Evolutionary conservation across 352 stramenopile species (phyloP).

Genomic region (Globisporangium radiosum): DNA sequence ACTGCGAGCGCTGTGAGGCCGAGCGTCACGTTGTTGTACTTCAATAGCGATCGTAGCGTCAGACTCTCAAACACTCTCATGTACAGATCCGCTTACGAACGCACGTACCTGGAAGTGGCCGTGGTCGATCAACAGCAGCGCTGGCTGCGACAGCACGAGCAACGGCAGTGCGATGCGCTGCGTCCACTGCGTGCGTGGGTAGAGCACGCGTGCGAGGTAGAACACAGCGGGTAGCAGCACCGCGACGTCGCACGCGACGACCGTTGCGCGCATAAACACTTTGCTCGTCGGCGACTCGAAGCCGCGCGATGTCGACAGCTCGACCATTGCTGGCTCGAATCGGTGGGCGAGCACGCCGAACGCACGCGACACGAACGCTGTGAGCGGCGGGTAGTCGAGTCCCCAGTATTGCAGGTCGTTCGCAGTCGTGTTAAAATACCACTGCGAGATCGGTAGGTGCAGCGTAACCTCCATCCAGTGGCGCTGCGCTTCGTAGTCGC

Average conservation of each 20-base stretch:
- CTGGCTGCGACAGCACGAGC: slow-evolving; percentile 81
- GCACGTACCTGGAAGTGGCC: slow-evolving; percentile 95
- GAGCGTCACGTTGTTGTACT: slow-evolving; percentile 98
- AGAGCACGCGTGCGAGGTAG: slow-evolving; percentile 38
- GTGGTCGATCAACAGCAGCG: slow-evolving; percentile 95
- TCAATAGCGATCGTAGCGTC: not conserved
- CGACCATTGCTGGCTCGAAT: slow-evolving; percentile 86
- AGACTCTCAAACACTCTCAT: no score
- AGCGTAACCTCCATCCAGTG: slow-evolving; percentile 99
- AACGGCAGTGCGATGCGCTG: slow-evolving; percentile 52
- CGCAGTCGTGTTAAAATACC: slow-evolving; percentile 89
- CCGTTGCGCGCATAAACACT: slow-evolving; percentile 89
- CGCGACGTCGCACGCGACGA: slow-evolving; percentile 90
- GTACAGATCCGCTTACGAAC: not conserved
- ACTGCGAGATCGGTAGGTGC: slow-evolving; percentile 89
- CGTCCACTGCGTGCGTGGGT: slow-evolving; percentile 38
- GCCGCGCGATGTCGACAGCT: slow-evolving; percentile 65
- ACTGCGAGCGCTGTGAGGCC: slow-evolving; percentile 78
- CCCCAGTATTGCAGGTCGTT: slow-evolving; percentile 98
- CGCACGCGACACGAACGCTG: slow-evolving; percentile 85
- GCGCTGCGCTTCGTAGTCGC: slow-evolving; percentile 97
- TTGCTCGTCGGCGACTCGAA: slow-evolving; percentile 85
- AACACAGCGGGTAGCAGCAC: slow-evolving; percentile 84
- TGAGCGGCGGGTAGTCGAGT: slow-evolving; percentile 97
- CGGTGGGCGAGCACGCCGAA: slow-evolving; percentile 72